Evolutionary conservation across 1,139 yeast species (phyloP).

Genomic region (Meyerozyma guilliermondii): DNA sequence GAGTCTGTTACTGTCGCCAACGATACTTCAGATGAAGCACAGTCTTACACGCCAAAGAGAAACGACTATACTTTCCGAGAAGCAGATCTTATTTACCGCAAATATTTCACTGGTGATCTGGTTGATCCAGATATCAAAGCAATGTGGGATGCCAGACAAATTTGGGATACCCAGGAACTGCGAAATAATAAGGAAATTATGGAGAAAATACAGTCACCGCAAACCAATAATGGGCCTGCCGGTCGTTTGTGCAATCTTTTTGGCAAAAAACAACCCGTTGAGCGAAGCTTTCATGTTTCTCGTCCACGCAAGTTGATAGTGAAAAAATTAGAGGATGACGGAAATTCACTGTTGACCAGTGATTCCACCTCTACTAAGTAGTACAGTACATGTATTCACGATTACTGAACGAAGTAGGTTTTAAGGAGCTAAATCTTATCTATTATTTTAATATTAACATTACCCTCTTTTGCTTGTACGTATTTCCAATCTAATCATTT

Average conservation of each 20-base stretch:
- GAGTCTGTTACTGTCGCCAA: neutral
- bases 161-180: slow-evolving; percentile 5
- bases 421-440: no score
- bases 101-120: slow-evolving; percentile 32
- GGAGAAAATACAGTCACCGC: neutral
- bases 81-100: slow-evolving; percentile 41
- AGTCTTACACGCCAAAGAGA: neutral
- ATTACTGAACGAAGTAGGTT: no score
- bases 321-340: slow-evolving; percentile 12
- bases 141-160: slow-evolving; percentile 44
- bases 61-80: slow-evolving; percentile 47
- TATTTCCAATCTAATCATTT: neutral
- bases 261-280: slow-evolving; percentile 2
- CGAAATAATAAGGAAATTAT: neutral
- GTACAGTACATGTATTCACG: neutral
- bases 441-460: no score
- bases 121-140: slow-evolving; percentile 49
- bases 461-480: no score
- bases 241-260: neutral
- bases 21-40: neutral
- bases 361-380: slow-evolving; percentile 2
- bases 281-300: slow-evolving; percentile 34
- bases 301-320: slow-evolving; percentile 40
- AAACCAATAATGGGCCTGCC: neutral
- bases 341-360: neutral